phyloP scores from a whole-genome alignment of 2,329 filamentous ascomycete genomes.

The Coniochaeta pulveracea region DNA sequence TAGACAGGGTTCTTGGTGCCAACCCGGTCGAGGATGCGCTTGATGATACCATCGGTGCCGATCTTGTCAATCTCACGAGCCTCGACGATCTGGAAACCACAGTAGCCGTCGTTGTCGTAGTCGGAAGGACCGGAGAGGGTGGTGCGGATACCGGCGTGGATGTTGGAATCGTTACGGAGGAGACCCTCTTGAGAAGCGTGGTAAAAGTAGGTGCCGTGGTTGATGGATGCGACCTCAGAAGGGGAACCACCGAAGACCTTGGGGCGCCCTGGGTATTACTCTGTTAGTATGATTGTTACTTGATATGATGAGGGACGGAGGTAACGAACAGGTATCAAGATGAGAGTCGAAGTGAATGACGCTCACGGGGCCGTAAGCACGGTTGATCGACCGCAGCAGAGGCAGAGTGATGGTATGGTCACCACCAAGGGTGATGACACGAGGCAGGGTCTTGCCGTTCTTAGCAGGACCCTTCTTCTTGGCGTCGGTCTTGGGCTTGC shows the following conservation, averaged over 20 bases:
- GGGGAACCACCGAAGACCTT: constrained; percentile 81
- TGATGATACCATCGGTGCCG: constrained; percentile 59
- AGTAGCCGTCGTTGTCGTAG: constrained; percentile 79
- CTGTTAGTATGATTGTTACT: constrained; percentile 11
- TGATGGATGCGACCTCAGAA: constrained; percentile 63
- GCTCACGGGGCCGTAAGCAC: constrained; percentile 47
- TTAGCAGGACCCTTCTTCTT: constrained; percentile 56
- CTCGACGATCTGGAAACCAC: constrained; percentile 73
- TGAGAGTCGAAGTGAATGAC: constrained; percentile 55
- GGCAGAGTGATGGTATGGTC: constrained; percentile 54
- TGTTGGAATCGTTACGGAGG: constrained; percentile 71
- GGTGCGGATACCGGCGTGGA: constrained; percentile 79
- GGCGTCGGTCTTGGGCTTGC: constrained; percentile 58
- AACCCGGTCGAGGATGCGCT: constrained; percentile 64
- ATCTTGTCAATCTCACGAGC: constrained; percentile 45
- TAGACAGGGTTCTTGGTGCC: constrained; percentile 68
- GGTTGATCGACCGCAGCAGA: constrained; percentile 46
- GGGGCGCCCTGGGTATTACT: constrained; percentile 58
- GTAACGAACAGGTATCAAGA: constrained; percentile 51
- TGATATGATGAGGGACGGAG: constrained; percentile 17
- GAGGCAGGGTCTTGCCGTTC: constrained; percentile 64
- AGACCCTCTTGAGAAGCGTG: constrained; percentile 70
- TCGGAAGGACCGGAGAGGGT: constrained; percentile 68
- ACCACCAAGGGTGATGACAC: constrained; percentile 66
- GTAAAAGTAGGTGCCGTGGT: constrained; percentile 85